Evolutionary conservation across 2,329 filamentous ascomycete species (phyloP), one percentile per base, ranked within the genome.

Genomic region (Pseudopithomyces maydicus): DNA sequence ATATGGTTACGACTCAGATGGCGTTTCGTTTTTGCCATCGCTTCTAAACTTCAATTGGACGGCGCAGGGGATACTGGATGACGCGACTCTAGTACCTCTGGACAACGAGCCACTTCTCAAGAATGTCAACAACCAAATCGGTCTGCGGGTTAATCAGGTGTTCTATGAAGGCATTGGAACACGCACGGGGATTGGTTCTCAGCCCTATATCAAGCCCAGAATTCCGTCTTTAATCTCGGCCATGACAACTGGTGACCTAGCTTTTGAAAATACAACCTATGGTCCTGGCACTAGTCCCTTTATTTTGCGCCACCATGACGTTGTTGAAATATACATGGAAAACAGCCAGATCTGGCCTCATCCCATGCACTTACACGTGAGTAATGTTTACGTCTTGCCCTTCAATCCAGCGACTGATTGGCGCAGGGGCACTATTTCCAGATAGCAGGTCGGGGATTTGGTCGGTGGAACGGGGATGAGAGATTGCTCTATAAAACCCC

Each of bases 161-260:
- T 81, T 84, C 60, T 84, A 85, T 60, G 78, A 88, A 14, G 80
- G 77, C 23, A 81, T 90, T 53, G 87, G 87, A 2, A 81, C 66
- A 7, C 70, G 71, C 2, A 68, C 65, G 54, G 89, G 52, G 12
- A 45, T 73, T 10, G 69, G 90, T 75, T 84, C 87, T 70, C 84
- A 89, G 64, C 89, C 90, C 15, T 96, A 92, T 74, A 82, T 83
- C 0, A 57, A 78, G 0, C 90, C 90, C 35, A 89, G 90, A 69
- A 90, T 95, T 0, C 92, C 92, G 0, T 86, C 88, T 0, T 81
- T 96, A 0, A 95, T 91, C 79, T 91, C 89, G 0, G 91, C 84
- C 1, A 78, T 95, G 14, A 85, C 85, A 6, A 83, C 84, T 39
- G 77, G 79, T 14, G 69, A 77, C 2, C 60, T 82, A 17, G 84